Conservation (phyloP, 495 filamentous ascomycete genomes). For the Penicillium crystallinum region DNA sequence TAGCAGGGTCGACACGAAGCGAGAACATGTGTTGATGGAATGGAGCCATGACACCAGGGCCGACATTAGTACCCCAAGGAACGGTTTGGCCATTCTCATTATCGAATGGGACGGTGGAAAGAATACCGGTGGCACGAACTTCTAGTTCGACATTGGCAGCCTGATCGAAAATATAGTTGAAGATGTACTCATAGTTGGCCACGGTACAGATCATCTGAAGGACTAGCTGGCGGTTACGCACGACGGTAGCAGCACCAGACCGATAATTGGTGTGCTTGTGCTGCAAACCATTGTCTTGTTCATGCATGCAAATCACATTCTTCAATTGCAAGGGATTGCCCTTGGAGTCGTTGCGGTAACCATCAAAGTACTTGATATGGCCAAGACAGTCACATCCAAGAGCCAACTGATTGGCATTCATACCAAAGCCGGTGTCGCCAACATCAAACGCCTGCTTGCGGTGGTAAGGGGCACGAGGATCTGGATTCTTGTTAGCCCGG, state of each 20-base stretch:
- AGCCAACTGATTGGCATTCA: conserved; percentile 61
- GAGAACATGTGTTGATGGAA: conserved; percentile 91
- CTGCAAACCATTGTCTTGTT: conserved; percentile 61
- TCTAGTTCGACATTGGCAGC: conserved; percentile 77
- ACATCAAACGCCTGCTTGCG: conserved; percentile 68
- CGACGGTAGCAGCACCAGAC: conserved; percentile 53
- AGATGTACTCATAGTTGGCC: conserved; percentile 80
- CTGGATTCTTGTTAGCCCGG: conserved; percentile 33
- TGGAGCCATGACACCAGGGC: conserved; percentile 74
- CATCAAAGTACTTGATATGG: conserved; percentile 60
- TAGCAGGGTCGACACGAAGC: conserved; percentile 74
- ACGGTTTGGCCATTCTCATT: conserved; percentile 49
- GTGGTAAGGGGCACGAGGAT: conserved; percentile 62
- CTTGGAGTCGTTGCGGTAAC: conserved; percentile 49
- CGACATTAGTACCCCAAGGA: conserved; percentile 79
- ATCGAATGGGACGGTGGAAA: conserved; percentile 78
- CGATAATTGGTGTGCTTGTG: conserved; percentile 68
- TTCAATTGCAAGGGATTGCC: conserved; percentile 51
- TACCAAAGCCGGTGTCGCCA: conserved; percentile 61
- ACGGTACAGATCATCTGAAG: conserved; percentile 73
- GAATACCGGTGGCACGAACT: conserved; percentile 78
- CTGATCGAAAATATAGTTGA: conserved; percentile 82
- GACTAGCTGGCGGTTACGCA: conserved; percentile 57
- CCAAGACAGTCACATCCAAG: conserved; percentile 67
- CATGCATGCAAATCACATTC: conserved; percentile 62